A percentile compares a stretch with the other conserved stretches of the same genome.
These are phyloP conservation scores for Penicillium sp. DNA, from an alignment of 2,329 filamentous ascomycete species.

Conservation along the genomic window DNA sequence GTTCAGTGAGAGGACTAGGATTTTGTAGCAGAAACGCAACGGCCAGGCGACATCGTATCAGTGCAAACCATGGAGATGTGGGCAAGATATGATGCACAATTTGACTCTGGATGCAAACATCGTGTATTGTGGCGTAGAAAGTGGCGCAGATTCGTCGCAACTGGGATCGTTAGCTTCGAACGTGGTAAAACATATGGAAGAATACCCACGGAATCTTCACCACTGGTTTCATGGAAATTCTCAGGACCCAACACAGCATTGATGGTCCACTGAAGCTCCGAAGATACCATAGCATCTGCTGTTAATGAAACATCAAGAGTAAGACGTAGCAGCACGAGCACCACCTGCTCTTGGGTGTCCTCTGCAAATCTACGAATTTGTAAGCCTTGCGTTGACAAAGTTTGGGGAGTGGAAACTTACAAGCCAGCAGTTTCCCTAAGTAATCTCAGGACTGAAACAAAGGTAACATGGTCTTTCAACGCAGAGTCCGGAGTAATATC, in stretches of 20 bases:
- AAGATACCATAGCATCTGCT: constrained; percentile 29
- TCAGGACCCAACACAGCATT: constrained; percentile 29
- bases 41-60: constrained; percentile 44
- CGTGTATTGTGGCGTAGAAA: constrained; percentile 38
- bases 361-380: constrained; percentile 32
- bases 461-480: constrained; percentile 15
- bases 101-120: constrained; percentile 41
- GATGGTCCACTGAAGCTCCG: constrained; percentile 37
- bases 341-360: constrained; percentile 32
- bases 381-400: constrained; percentile 9
- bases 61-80: constrained; percentile 36
- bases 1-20: constrained; percentile 28
- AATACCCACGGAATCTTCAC: constrained; percentile 26
- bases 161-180: constrained; percentile 26
- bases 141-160: constrained; percentile 29
- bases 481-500: constrained; percentile 14
- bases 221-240: constrained; percentile 21
- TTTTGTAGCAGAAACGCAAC: constrained; percentile 36
- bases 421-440: constrained; percentile 32
- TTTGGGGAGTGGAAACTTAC: constrained; percentile 22
- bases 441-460: constrained; percentile 39
- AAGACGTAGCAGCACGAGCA: constrained; percentile 40
- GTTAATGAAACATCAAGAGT: constrained; percentile 38
- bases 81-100: constrained; percentile 44
- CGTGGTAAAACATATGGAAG: background rate